Conservation (phyloP, 345 rosid species). For the Camelina neglecta region DNA sequence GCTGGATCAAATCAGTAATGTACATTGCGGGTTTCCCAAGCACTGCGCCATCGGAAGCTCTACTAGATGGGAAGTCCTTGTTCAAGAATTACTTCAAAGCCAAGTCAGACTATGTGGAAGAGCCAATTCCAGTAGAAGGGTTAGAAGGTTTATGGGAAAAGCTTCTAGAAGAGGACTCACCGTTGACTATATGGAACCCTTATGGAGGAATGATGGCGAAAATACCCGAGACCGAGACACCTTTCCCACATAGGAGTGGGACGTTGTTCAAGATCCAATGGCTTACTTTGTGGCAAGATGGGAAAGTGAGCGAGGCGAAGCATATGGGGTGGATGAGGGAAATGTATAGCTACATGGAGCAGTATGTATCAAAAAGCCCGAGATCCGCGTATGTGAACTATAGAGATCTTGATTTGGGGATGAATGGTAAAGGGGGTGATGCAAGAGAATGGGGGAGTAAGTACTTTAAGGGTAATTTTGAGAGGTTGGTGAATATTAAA, state of each 20-base stretch:
- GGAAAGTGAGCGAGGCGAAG: conserved; percentile 39
- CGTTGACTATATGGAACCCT: conserved; percentile 44
- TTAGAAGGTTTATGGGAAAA: conserved; percentile 43
- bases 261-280: conserved; percentile 45
- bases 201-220: conserved; percentile 47
- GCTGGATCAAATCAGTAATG: conserved; percentile 68
- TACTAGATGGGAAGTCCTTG: conserved; percentile 55
- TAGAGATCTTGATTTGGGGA: conserved; percentile 49
- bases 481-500: conserved; percentile 55
- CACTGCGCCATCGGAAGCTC: conserved; percentile 49
- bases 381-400: conserved; percentile 46
- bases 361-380: conserved; percentile 42
- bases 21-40: conserved; percentile 62
- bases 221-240: conserved; percentile 46
- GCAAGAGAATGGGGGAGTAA: conserved; percentile 61
- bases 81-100: conserved; percentile 68
- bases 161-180: conserved; percentile 40
- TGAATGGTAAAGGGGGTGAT: conserved; percentile 43
- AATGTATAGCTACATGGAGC: conserved; percentile 46
- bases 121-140: conserved; percentile 42
- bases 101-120: conserved; percentile 72
- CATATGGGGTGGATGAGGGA: conserved; percentile 49
- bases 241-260: conserved; percentile 49
- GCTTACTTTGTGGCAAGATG: conserved; percentile 44
- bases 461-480: conserved; percentile 61